Percentiles rank a stretch among this genome's conserved stretches.
These are phyloP conservation scores for Inonotus hispidus DNA, from an alignment of 1,284 basidiomycete genomes.

Conservation along the genomic window DNA sequence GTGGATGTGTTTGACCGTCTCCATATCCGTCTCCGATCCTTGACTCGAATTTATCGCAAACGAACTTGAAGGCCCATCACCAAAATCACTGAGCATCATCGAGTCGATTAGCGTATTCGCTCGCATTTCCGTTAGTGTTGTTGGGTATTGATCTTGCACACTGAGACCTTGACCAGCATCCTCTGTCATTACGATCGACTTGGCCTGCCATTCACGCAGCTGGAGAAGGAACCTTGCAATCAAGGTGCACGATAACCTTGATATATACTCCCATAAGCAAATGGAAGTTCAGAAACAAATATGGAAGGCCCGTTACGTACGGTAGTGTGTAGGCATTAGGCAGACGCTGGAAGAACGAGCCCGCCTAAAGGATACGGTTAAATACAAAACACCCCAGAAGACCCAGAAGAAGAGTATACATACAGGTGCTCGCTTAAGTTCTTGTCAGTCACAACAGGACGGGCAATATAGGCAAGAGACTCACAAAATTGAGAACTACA, in stretches of 20 bases:
- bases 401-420: not conserved
- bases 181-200: not conserved
- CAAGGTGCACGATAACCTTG: not conserved
- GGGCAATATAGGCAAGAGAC: not conserved
- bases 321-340: constrained; percentile 2
- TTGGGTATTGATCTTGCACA: not conserved
- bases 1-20: not conserved
- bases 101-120: not conserved
- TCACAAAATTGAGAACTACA: not conserved
- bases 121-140: not conserved
- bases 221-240: constrained; percentile 2
- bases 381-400: not conserved
- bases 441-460: not conserved
- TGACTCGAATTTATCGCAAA: not conserved
- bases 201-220: not conserved
- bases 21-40: not conserved
- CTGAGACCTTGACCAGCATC: not conserved
- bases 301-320: not conserved
- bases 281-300: no score
- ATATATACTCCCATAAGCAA: not conserved
- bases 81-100: not conserved
- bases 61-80: not conserved
- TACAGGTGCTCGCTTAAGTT: not conserved
- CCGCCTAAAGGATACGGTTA: not conserved
- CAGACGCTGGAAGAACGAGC: constrained; percentile 4